Base-by-base conservation (phyloP, 768 basidiomycete species). In the Kondoa malvinella region DNA sequence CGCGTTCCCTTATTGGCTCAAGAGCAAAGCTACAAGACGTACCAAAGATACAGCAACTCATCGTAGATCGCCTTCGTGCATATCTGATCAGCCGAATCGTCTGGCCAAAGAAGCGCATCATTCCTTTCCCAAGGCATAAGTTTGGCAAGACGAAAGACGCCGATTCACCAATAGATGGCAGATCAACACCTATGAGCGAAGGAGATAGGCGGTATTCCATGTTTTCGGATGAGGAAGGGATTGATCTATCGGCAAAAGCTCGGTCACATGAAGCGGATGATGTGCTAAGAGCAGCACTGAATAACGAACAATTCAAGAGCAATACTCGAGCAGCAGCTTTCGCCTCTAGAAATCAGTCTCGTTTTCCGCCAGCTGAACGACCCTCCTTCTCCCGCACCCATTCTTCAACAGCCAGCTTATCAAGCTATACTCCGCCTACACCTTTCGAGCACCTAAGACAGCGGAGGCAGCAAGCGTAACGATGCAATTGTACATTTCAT, bases 1-100 rank as follows among this genome's bases (percentile, higher is more conserved):
- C 89, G 14, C 89, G 86, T 4, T 96, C 92, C 30, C 82, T 96
- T 2, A 86, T 97, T 80, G 95, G 95, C 25, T 92, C 89, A 71
- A 85, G 94, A 58, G 92, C 95, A n/a, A 95, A 96, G 78, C 82
- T 99, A 0, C 91, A 90, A 69, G 92, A 99, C 74, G 88, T 99
- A 0, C 94, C 95, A 29, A 99, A 99, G 77, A 80, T 97, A 17
- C 92, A 97, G 72, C 92, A 99, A 76, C 81, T 99, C 64, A 89
- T 99, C 64, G 83, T 88, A 71, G 83, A 86, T 71, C 88, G 94
- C 77, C 83, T 95, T 0, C 82, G 88, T 56, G 82, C 82, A 60
- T 80, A 84, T 25, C 75, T 80, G 4, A 77, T 76, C 64, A 77
- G 79, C 58, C 73, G 75, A 12, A 71, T 79, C 34, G 78, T 79